phyloP scores from a whole-genome alignment of 1,139 yeast genomes.

The Lodderomyces elongisporus region DNA sequence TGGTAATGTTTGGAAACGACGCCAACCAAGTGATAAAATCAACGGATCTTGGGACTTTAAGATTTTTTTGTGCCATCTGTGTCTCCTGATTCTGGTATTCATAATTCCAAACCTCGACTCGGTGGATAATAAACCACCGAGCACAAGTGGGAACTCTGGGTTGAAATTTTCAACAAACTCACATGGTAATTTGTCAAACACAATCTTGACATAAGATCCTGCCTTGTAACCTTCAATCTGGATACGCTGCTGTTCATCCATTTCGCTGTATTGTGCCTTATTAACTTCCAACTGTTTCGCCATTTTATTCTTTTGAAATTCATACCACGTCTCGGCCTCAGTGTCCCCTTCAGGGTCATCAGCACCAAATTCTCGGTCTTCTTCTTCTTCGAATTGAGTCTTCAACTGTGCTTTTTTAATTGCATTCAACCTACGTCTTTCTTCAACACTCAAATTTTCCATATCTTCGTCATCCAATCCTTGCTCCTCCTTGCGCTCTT shows the following conservation, averaged over 20 bases:
- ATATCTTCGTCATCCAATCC: constrained; percentile 28
- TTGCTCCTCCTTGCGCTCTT: constrained; percentile 30
- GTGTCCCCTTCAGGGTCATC: constrained; percentile 71
- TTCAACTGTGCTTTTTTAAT: constrained; percentile 84
- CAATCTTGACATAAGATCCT: constrained; percentile 89
- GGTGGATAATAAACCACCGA: constrained; percentile 87
- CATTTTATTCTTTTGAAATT: constrained; percentile 92
- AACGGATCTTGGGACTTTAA: constrained; percentile 94
- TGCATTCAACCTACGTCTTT: constrained; percentile 76
- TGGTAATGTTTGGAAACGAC: constrained; percentile 96
- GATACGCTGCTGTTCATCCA: constrained; percentile 72
- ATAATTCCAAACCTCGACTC: constrained; percentile 91
- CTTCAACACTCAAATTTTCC: constrained; percentile 49
- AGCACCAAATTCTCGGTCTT: constrained; percentile 69
- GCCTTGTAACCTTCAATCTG: constrained; percentile 90
- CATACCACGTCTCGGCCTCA: constrained; percentile 94
- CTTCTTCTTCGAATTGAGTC: constrained; percentile 88
- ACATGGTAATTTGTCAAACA: constrained; percentile 79
- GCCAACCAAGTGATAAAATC: constrained; percentile 93
- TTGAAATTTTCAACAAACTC: constrained; percentile 86
- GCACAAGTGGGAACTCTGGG: constrained; percentile 76
- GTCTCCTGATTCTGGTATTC: constrained; percentile 93
- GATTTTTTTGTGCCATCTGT: constrained; percentile 97
- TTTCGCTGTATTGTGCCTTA: constrained; percentile 65
- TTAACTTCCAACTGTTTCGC: constrained; percentile 94